Evolutionary conservation across 176 grass and related monocot genomes (phyloP).

Genomic region (Secale cereale): DNA sequence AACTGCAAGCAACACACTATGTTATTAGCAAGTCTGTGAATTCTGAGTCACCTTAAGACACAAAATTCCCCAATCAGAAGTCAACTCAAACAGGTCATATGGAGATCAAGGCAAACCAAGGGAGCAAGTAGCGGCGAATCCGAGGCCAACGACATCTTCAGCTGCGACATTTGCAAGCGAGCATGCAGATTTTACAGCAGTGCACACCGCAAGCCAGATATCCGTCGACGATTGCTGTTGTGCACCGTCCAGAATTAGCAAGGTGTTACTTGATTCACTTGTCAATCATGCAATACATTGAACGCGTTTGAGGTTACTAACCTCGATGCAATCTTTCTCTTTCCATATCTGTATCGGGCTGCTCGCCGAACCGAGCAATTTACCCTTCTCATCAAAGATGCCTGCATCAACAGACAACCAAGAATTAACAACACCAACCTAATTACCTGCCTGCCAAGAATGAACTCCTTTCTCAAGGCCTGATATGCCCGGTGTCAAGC

Average conservation of each 20-base stretch:
- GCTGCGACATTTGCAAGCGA: constrained; percentile 47
- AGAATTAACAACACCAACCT: background rate
- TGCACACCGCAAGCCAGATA: constrained; percentile 93
- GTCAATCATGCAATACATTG: background rate
- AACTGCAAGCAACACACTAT: constrained; percentile 45
- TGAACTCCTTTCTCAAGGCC: background rate
- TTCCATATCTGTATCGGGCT: constrained; percentile 99
- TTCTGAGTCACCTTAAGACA: background rate
- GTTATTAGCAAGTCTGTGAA: constrained; percentile 7
- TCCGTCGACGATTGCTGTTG: constrained; percentile 88
- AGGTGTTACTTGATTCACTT: background rate
- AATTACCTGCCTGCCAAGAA: background rate
- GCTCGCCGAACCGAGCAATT: constrained; percentile 63
- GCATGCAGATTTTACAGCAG: constrained; percentile 70
- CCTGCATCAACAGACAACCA: constrained; percentile 40
- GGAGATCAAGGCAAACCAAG: constrained; percentile 57
- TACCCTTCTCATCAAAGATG: constrained; percentile 74
- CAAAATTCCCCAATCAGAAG: background rate
- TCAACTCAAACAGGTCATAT: background rate
- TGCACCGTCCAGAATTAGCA: background rate
- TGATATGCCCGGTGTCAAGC: background rate
- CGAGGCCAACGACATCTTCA: constrained; percentile 62
- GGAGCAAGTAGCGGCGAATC: constrained; percentile 91
- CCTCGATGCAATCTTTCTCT: constrained; percentile 89
- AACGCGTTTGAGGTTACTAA: constrained; percentile 21